Base-by-base conservation (phyloP, 1,139 yeast species). In the Yamadazyma songkhlaensis region DNA sequence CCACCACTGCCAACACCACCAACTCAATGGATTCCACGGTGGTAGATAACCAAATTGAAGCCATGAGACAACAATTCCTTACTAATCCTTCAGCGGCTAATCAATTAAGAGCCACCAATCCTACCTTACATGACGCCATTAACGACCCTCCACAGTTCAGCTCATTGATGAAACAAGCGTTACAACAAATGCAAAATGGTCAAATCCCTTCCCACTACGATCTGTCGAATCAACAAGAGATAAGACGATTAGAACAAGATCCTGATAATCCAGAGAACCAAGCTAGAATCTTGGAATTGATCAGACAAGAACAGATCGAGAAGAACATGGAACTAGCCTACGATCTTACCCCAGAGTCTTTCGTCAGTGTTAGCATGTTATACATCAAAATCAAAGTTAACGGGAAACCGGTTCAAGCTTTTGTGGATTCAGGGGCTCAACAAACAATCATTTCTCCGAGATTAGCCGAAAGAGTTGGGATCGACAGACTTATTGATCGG, bases 341-440 rank as follows among this genome's bases (percentile, higher is more conserved):
- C 57, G 97, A 90, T 44, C 81, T 83, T 40, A 80, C 90, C 8
- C 98, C 99, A 0, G 98, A 92, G 58, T 76, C 87, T 29, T 92
- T 92, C 59, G 82, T 90, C 0, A 63, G 75, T 1, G 94, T 92
- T 3, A 77, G 78, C 29, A 89, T 94, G 96, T 71, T 92, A 36
- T 90, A 82, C 61, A 79, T 92, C 13, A 72, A 82, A 40, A 72
- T 89, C 37, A 80, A 78, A 44, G 84, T 92, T 20, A 89, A 90
- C 53, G 92, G 94, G 0, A 72, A 74, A 35, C 79, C 81, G 17
- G 85, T 89, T 7, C 87, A 87, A 57, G 97, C 97, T 0, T 87
- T 92, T 66, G 95, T 92, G 9, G 99, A 92, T 57, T 81, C 97
- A 0, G 98, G 99, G 2, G 98, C 99, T 0, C 97, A 89, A 58